Conservation (phyloP, 805 yeast genomes). For the Pichia scutulata region DNA sequence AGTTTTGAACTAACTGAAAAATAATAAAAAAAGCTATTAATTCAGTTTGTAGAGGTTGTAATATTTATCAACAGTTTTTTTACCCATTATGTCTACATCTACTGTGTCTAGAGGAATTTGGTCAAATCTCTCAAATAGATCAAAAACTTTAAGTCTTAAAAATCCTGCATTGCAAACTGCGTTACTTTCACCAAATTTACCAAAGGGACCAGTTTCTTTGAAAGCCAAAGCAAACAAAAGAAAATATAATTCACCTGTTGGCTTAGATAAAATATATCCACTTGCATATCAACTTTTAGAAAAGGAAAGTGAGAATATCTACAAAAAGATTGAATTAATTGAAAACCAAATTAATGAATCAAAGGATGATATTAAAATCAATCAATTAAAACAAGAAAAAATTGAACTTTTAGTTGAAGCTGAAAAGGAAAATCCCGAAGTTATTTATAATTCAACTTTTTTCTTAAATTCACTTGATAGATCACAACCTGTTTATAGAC, state of each 20-base stretch:
- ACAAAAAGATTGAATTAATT: constrained; percentile 32
- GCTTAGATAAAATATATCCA: constrained; percentile 66
- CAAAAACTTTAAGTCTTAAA: constrained; percentile 25
- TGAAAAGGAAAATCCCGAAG: constrained; percentile 79
- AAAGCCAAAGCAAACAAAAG: constrained; percentile 34
- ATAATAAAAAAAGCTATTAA: too few relatives aligned
- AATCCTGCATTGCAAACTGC: constrained; percentile 23
- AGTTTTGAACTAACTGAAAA: background rate
- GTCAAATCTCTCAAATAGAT: constrained; percentile 30
- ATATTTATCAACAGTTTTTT: too few relatives aligned
- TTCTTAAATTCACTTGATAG: constrained; percentile 49
- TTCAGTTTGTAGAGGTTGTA: too few relatives aligned
- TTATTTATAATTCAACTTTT: constrained; percentile 54
- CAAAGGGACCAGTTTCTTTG: constrained; percentile 48
- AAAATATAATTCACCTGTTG: constrained; percentile 60
- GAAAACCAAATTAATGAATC: constrained; percentile 23
- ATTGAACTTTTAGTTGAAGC: constrained; percentile 44
- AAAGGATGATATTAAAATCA: constrained; percentile 17
- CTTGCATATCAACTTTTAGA: constrained; percentile 53
- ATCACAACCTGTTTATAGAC: constrained; percentile 72
- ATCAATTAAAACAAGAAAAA: constrained; percentile 15
- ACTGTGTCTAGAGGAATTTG: constrained; percentile 29
- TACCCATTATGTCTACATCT: constrained; percentile 8
- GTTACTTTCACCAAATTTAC: constrained; percentile 26
- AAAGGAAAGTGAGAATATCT: constrained; percentile 36